These are phyloP conservation scores for Cylindrotheca closterium DNA, from an alignment of 108 stramenopile genomes.

Conservation along the genomic window DNA sequence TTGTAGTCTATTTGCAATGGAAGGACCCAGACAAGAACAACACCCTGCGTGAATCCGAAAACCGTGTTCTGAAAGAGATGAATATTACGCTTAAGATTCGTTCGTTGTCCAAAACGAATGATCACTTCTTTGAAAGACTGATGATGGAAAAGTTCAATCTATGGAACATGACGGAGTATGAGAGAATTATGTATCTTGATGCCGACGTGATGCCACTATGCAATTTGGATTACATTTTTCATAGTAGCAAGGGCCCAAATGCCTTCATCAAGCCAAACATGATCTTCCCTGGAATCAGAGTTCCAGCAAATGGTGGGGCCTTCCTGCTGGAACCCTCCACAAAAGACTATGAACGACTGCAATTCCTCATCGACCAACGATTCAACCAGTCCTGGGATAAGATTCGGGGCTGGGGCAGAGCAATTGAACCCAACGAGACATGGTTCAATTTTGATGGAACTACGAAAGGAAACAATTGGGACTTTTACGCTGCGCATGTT, in stretches of 20 bases:
- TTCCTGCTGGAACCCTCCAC: conserved; percentile 3
- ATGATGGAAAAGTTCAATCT: conserved; percentile 47
- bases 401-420: conserved; percentile 4
- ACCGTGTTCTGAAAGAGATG: neutral
- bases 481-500: neutral
- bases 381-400: neutral
- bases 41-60: neutral
- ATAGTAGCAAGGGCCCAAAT: neutral
- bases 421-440: neutral
- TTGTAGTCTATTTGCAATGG: neutral
- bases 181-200: conserved; percentile 54
- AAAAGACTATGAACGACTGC: neutral
- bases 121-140: neutral
- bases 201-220: conserved; percentile 51
- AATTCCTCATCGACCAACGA: neutral
- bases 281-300: neutral
- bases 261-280: neutral
- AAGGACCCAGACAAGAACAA: neutral
- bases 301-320: neutral
- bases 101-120: neutral
- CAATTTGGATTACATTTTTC: conserved; percentile 50
- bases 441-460: neutral
- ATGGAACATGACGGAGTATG: conserved; percentile 44
- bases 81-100: neutral
- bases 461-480: neutral